phyloP scores from a whole-genome alignment of 768 basidiomycete genomes.

The Fomitopsis pulvina region DNA sequence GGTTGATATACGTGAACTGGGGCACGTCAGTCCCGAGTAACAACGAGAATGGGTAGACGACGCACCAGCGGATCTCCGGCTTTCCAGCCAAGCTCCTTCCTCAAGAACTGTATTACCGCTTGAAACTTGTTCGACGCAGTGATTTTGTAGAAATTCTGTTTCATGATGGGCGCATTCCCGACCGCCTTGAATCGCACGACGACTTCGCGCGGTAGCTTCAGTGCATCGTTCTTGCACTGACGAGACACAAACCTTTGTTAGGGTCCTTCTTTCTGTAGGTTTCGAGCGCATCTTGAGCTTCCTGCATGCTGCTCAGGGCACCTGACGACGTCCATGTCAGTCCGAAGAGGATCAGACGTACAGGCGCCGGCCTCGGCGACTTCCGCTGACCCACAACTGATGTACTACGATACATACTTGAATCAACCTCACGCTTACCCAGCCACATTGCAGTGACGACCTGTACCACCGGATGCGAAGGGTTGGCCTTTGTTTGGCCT shows the following conservation, averaged over 20 bases:
- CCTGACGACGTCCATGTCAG: conserved; percentile 24
- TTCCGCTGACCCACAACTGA: too few species aligned
- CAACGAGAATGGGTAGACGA: background rate
- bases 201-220: conserved; percentile 40
- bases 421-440: too few species aligned
- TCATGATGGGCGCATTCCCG: conserved; percentile 98
- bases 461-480: too few species aligned
- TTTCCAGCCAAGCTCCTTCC: conserved; percentile 87
- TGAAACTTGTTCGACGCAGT: conserved; percentile 92
- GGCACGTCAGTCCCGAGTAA: background rate
- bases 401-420: too few species aligned
- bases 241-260: conserved; percentile 51
- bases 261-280: conserved; percentile 84
- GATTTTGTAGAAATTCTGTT: conserved; percentile 97
- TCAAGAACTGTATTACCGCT: conserved; percentile 88
- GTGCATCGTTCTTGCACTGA: background rate
- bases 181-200: conserved; percentile 97
- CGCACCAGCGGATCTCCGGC: conserved; percentile 77
- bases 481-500: too few species aligned
- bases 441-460: too few species aligned
- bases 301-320: conserved; percentile 23
- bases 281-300: conserved; percentile 69
- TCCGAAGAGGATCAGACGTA: conserved; percentile 19
- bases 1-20: conserved; percentile 74
- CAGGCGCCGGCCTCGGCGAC: conserved; percentile 19